phyloP scores from a whole-genome alignment of 495 filamentous ascomycete species.

The Tricharina praecox region DNA sequence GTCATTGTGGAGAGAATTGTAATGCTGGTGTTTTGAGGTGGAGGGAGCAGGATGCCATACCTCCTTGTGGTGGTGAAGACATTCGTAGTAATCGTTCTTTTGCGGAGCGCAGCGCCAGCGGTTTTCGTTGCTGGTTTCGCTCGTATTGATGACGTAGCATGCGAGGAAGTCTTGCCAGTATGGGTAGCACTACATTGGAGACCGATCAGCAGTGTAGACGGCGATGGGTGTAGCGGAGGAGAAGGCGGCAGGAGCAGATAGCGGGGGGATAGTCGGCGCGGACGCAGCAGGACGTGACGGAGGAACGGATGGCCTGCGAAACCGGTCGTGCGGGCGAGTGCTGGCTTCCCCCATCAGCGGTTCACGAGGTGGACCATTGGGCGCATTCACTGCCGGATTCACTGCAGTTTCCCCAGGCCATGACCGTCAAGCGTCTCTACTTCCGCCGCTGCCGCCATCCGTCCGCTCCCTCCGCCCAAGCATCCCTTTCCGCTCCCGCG shows the following conservation, averaged over 20 bases:
- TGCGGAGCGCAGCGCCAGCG: slow-evolving; percentile 81
- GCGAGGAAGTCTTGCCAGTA: slow-evolving; percentile 94
- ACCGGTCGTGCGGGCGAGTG: background rate
- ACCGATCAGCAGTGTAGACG: slow-evolving; percentile 23
- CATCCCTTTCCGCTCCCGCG: background rate
- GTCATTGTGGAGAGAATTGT: too few relatives aligned
- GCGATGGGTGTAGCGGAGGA: slow-evolving; percentile 1
- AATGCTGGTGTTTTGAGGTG: too few relatives aligned
- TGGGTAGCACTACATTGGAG: slow-evolving; percentile 84
- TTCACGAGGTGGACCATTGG: too few relatives aligned
- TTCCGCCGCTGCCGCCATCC: background rate
- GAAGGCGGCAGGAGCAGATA: background rate
- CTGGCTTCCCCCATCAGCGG: background rate
- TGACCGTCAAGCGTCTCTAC: too few relatives aligned
- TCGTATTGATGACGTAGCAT: slow-evolving; percentile 74
- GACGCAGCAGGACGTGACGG: background rate
- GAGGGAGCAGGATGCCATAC: slow-evolving; percentile 33
- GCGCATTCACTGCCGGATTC: too few relatives aligned
- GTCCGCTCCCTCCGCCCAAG: background rate
- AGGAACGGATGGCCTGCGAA: background rate
- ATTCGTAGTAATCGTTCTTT: slow-evolving; percentile 95
- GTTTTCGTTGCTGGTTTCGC: slow-evolving; percentile 50
- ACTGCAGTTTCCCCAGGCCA: too few relatives aligned
- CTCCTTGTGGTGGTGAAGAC: slow-evolving; percentile 96
- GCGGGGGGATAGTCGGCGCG: background rate